phyloP scores from a whole-genome alignment of 2,329 filamentous ascomycete species.

The Helotiales sp. region DNA sequence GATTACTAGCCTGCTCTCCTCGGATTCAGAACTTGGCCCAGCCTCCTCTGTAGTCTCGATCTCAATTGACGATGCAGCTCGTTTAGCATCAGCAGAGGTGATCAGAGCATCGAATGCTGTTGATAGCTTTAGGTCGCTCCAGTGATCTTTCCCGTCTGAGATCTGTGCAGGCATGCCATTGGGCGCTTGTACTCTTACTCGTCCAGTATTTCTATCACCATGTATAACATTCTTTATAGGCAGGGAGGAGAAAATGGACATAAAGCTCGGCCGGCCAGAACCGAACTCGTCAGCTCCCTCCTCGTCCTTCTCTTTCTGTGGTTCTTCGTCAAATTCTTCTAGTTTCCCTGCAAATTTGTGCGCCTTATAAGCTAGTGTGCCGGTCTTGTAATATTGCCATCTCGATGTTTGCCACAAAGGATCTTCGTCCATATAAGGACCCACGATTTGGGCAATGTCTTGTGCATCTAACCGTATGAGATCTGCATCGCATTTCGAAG shows the following conservation, averaged over 20 bases:
- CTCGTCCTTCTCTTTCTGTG: slow-evolving; percentile 8
- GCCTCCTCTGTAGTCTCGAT: slow-evolving; percentile 32
- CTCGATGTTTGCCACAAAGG: slow-evolving; percentile 33
- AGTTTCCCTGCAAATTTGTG: slow-evolving; percentile 55
- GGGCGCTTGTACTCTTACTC: slow-evolving; percentile 3
- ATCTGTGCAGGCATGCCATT: slow-evolving; percentile 23
- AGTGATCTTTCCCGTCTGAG: slow-evolving; percentile 43
- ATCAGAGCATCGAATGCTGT: slow-evolving; percentile 59
- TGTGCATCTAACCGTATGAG: slow-evolving; percentile 68
- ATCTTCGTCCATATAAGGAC: slow-evolving; percentile 67
- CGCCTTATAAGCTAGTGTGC: slow-evolving; percentile 57
- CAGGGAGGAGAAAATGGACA: background rate
- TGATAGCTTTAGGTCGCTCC: slow-evolving; percentile 62
- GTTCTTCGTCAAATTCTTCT: slow-evolving; percentile 48
- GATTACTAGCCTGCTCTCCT: slow-evolving; percentile 58
- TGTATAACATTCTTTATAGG: background rate
- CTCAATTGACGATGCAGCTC: slow-evolving; percentile 10
- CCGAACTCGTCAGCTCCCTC: slow-evolving; percentile 38
- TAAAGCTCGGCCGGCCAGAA: too few species aligned
- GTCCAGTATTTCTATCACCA: background rate
- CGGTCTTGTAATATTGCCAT: slow-evolving; percentile 40
- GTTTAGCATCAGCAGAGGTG: slow-evolving; percentile 43
- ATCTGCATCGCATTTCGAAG: slow-evolving; percentile 62
- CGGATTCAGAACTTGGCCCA: slow-evolving; percentile 12
- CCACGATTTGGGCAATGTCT: slow-evolving; percentile 68